Evolutionary conservation across 2,329 filamentous ascomycete genomes (phyloP).

Genomic region (Cryphonectria japonica): DNA sequence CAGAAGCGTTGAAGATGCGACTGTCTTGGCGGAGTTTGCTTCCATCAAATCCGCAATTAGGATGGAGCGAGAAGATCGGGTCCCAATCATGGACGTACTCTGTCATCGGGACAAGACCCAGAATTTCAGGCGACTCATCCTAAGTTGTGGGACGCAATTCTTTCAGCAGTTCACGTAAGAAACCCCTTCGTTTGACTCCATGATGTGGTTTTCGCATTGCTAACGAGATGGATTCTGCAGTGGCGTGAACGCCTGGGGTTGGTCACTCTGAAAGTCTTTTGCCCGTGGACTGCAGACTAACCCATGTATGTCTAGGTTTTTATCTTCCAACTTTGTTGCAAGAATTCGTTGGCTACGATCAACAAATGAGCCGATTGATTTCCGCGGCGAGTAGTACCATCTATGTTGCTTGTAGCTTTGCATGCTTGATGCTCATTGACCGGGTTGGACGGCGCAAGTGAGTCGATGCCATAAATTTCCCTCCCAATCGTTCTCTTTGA

Average conservation of each 20-base stretch:
- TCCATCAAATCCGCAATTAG: constrained; percentile 43
- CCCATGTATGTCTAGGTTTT: constrained; percentile 36
- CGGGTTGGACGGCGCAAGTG: constrained; percentile 45
- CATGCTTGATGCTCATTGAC: constrained; percentile 45
- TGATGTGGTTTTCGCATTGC: background rate
- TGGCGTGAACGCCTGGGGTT: constrained; percentile 27
- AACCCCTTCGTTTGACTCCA: no score
- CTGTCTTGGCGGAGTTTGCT: constrained; percentile 40
- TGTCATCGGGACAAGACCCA: constrained; percentile 44
- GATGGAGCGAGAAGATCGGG: constrained; percentile 40
- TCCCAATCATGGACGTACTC: constrained; percentile 41
- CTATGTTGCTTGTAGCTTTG: constrained; percentile 43
- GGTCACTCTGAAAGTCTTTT: background rate
- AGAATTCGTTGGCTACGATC: constrained; percentile 54
- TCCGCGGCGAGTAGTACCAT: constrained; percentile 54
- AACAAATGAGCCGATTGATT: constrained; percentile 53
- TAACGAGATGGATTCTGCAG: constrained; percentile 7
- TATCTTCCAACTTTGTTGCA: constrained; percentile 60
- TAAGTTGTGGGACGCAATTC: constrained; percentile 49
- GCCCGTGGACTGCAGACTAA: background rate
- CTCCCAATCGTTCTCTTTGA: background rate
- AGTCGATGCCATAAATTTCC: background rate
- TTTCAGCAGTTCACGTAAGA: constrained; percentile 49
- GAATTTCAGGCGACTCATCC: constrained; percentile 41
- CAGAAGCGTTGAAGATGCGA: constrained; percentile 33